A percentile compares a stretch with the other conserved stretches of the same genome.
These are phyloP conservation scores for Teunomyces barrocoloradensis DNA, from an alignment of 805 yeast genomes.

Conservation along the genomic window DNA sequence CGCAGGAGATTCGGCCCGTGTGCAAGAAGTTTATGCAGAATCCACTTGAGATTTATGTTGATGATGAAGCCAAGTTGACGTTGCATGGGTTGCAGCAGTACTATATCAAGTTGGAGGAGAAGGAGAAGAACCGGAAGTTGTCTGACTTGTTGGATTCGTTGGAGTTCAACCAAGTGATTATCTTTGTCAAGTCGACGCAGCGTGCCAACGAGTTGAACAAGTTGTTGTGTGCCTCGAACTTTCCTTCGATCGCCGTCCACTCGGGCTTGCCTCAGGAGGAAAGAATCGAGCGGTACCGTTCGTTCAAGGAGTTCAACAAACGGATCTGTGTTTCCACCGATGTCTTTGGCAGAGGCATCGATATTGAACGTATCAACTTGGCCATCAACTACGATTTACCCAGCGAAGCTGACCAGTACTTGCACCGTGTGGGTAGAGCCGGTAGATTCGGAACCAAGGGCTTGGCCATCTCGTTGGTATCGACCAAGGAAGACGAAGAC, in stretches of 20 bases:
- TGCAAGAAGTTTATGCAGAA: constrained; percentile 98
- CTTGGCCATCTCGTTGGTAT: constrained; percentile 87
- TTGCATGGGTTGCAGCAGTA: constrained; percentile 98
- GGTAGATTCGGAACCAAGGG: constrained; percentile 99
- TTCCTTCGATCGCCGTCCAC: constrained; percentile 97
- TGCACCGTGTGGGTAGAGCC: constrained; percentile 99
- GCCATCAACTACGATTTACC: constrained; percentile 98
- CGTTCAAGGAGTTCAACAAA: constrained; percentile 96
- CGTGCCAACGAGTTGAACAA: constrained; percentile 92
- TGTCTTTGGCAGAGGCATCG: constrained; percentile 99
- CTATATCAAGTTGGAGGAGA: constrained; percentile 84
- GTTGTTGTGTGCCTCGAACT: constrained; percentile 84
- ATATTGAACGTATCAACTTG: constrained; percentile 96
- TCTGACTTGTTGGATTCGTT: constrained; percentile 89
- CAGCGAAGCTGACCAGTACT: constrained; percentile 93
- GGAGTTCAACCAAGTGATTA: constrained; percentile 97
- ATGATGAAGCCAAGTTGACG: constrained; percentile 95
- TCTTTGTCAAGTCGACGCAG: constrained; percentile 85
- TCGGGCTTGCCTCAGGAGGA: constrained; percentile 95
- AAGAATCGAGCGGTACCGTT: constrained; percentile 94
- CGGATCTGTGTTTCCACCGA: constrained; percentile 98
- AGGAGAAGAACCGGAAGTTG: constrained; percentile 88
- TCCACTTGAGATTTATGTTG: constrained; percentile 95
- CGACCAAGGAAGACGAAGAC: constrained; percentile 83
- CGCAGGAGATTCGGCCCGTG: constrained; percentile 91